Percentiles rank a stretch among this genome's conserved stretches.
These are phyloP conservation scores for Phytophthora cactorum DNA, from an alignment of 352 stramenopile genomes.

Conservation along the genomic window DNA sequence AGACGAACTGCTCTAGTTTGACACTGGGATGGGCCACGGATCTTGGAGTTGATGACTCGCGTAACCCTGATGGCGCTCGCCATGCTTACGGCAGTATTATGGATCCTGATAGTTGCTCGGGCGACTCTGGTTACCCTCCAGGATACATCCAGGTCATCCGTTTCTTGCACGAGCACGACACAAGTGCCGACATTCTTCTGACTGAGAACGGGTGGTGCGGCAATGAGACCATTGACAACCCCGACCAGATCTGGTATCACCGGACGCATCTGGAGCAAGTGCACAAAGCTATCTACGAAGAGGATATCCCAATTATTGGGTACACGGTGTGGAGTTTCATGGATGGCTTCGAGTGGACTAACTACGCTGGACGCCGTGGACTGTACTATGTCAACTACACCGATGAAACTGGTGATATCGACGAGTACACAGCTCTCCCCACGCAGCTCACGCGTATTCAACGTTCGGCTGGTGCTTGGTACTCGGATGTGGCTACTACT, in stretches of 20 bases:
- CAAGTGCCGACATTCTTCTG: slow-evolving; percentile 48
- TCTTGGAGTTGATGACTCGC: slow-evolving; percentile 48
- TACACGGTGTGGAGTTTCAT: slow-evolving; percentile 93
- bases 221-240: slow-evolving; percentile 60
- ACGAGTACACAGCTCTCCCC: slow-evolving; percentile 29
- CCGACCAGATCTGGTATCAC: slow-evolving; percentile 68
- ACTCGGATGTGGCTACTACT: slow-evolving; percentile 34
- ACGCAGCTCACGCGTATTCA: slow-evolving; percentile 47
- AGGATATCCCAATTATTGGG: slow-evolving; percentile 71
- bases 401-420: slow-evolving; percentile 32
- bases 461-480: slow-evolving; percentile 51
- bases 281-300: slow-evolving; percentile 52
- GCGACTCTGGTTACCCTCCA: slow-evolving; percentile 47
- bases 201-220: slow-evolving; percentile 77
- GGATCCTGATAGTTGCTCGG: slow-evolving; percentile 33
- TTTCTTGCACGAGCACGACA: slow-evolving; percentile 58
- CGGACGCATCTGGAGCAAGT: slow-evolving; percentile 60
- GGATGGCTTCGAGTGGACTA: slow-evolving; percentile 41
- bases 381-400: slow-evolving; percentile 70
- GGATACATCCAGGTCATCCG: slow-evolving; percentile 60
- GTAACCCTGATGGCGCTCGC: slow-evolving; percentile 31
- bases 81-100: slow-evolving; percentile 42
- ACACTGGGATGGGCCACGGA: slow-evolving; percentile 50
- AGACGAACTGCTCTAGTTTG: slow-evolving; percentile 42
- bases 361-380: slow-evolving; percentile 53